A percentile compares a stretch with the other conserved stretches of the same genome.
Evolutionary conservation across 495 filamentous ascomycete species (phyloP).

Genomic region (Penicillium daleae): DNA sequence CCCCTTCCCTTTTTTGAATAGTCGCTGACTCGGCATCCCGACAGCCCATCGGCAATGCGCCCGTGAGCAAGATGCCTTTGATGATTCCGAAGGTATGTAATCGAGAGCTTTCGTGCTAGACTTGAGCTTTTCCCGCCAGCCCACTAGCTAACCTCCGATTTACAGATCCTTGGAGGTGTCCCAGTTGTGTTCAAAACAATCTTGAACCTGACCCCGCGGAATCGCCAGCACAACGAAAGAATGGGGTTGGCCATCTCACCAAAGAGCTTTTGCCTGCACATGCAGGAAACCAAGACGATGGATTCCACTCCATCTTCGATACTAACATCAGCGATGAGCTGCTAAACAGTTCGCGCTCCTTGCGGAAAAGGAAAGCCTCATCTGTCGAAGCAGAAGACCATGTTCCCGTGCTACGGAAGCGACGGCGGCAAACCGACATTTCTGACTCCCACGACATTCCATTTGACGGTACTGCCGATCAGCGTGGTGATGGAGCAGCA

Average conservation of each 20-base stretch:
- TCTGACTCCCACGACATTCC: conserved; percentile 25
- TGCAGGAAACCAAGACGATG: conserved; percentile 69
- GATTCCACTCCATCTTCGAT: conserved; percentile 85
- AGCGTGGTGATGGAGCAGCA: conserved; percentile 14
- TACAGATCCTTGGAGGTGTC: conserved; percentile 76
- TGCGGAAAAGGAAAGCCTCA: conserved; percentile 83
- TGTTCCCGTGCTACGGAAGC: conserved; percentile 48
- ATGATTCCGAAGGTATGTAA: conserved; percentile 69
- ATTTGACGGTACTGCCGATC: conserved; percentile 26
- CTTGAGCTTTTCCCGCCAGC: not conserved
- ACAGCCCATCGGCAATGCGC: conserved; percentile 92
- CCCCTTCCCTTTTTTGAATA: conserved; percentile 30
- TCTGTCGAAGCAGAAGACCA: conserved; percentile 58
- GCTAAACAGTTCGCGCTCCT: conserved; percentile 80
- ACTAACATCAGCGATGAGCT: conserved; percentile 75
- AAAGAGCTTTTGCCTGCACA: conserved; percentile 78
- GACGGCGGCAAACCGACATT: conserved; percentile 43
- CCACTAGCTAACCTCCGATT: conserved; percentile 31
- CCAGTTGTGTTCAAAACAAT: conserved; percentile 70
- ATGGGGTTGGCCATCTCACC: conserved; percentile 58
- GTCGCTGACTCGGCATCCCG: conserved; percentile 40
- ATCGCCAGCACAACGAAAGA: conserved; percentile 46
- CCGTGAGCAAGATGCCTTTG: conserved; percentile 72
- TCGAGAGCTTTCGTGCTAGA: conserved; percentile 1
- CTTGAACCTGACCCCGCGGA: conserved; percentile 53